Evolutionary conservation across 306 rosid genomes (phyloP).

Genomic region (Potentilla sterilis): DNA sequence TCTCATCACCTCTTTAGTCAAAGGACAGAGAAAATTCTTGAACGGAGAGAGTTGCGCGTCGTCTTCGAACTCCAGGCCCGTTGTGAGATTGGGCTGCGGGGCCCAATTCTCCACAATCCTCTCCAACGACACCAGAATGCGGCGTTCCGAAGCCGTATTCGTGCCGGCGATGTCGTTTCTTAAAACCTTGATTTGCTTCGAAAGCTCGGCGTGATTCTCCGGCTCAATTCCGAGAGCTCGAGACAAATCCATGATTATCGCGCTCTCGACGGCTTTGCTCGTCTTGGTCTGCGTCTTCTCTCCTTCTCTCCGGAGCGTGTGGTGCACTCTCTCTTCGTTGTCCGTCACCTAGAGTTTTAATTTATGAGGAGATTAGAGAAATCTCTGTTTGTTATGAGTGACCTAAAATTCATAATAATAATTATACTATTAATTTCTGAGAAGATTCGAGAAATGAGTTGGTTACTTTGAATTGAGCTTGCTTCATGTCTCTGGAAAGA

Average conservation of each 20-base stretch:
- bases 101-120: constrained; percentile 35
- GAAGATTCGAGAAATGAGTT: background rate
- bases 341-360: constrained; percentile 40
- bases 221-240: constrained; percentile 54
- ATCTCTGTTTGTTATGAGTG: constrained; percentile 45
- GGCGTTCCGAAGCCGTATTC: constrained; percentile 26
- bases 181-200: constrained; percentile 41
- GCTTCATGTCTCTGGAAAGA: constrained; percentile 53
- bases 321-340: constrained; percentile 45
- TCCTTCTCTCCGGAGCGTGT: constrained; percentile 47
- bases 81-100: constrained; percentile 18
- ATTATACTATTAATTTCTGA: constrained; percentile 4
- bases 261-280: constrained; percentile 54
- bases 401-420: constrained; percentile 32
- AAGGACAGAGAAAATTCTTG: constrained; percentile 47
- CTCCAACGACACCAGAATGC: constrained; percentile 41
- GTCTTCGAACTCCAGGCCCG: constrained; percentile 40
- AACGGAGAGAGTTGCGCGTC: constrained; percentile 39
- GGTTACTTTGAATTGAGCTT: constrained; percentile 38
- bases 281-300: constrained; percentile 38
- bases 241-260: constrained; percentile 57
- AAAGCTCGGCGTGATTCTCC: constrained; percentile 37
- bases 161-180: constrained; percentile 32
- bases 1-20: constrained; percentile 56
- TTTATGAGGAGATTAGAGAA: too few species aligned